Evolutionary conservation across 805 yeast species (phyloP), one percentile per base, ranked within the genome.

Genomic region (Candida tammaniensis): DNA sequence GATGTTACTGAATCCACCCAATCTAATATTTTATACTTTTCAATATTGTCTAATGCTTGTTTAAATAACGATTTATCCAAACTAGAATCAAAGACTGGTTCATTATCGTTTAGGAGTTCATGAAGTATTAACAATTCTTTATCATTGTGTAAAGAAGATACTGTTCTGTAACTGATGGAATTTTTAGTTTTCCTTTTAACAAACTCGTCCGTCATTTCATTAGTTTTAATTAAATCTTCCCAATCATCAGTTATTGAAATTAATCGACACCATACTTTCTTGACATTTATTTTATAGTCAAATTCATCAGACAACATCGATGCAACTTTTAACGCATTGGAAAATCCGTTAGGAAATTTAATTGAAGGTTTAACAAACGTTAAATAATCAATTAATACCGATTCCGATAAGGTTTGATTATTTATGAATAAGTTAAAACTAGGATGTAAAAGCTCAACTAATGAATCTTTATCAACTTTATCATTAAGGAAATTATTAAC

Each of bases 261-360:
- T 29, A 82, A 63, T 42, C 88, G 63, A 43, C 74, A 67, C 87
- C 89, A 83, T 0, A 80, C 56, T 7, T 48, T 37, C 26, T 46
- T 46, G 7, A 55, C 42, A 19, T 53, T 50, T 18, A 44, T 40
- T 25, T 44, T 49, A 33, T 44, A 57, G 6, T 35, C 21, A 11
- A 31, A 28, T 16, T 61, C 65, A 38, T 59, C 57, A 5, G 46
- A 38, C 8, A 57, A 51, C 30, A 71, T 52, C 6, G 76, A 68
- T 1, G 81, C 52, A 5, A 80, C 53, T 41, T 70, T 72, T 35
- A 82, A 59, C 0, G 86, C 80, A 38, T 60, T 55, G 0, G 64
- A 48, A 34, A 55, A 66, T 4, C 56, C 59, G 17, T 38, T 36
- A n/a, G 16, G 16, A 28, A 38, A 38, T n/a, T 35, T 33, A 10